phyloP scores from a whole-genome alignment of 106 monocot species.

The Hemerocallis citrina region DNA sequence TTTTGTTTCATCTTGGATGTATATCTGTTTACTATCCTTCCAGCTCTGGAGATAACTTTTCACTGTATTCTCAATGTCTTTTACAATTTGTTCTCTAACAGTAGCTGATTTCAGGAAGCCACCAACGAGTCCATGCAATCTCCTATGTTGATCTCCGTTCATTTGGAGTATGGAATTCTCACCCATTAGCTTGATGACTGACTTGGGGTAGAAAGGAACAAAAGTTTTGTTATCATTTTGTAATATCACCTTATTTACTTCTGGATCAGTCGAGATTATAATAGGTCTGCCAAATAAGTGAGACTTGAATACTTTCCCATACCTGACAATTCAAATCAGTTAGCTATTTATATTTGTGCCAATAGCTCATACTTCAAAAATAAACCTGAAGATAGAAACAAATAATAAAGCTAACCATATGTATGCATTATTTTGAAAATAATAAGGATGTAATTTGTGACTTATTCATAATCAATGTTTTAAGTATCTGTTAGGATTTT shows the following conservation, averaged over 20 bases:
- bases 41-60: constrained; percentile 11
- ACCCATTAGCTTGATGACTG: constrained; percentile 72
- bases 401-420: too few relatives aligned
- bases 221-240: constrained; percentile 61
- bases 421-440: too few relatives aligned
- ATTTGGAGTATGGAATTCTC: constrained; percentile 68
- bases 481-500: too few relatives aligned
- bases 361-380: too few relatives aligned
- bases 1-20: constrained; percentile 69
- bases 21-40: constrained; percentile 40
- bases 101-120: constrained; percentile 78
- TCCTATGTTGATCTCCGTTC: constrained; percentile 55
- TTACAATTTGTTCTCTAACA: constrained; percentile 49
- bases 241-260: constrained; percentile 62
- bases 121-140: constrained; percentile 82
- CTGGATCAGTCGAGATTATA: constrained; percentile 73
- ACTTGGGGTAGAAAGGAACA: constrained; percentile 78
- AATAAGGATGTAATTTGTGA: too few relatives aligned
- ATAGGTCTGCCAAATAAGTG: constrained; percentile 78
- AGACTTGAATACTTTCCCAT: constrained; percentile 84
- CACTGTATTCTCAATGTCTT: constrained; percentile 44
- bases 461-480: too few relatives aligned
- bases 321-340: constrained; percentile 16
- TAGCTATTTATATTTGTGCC: too few relatives aligned
- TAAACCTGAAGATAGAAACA: too few relatives aligned